phyloP scores from a whole-genome alignment of 768 basidiomycete species.

The Mycena venus region DNA sequence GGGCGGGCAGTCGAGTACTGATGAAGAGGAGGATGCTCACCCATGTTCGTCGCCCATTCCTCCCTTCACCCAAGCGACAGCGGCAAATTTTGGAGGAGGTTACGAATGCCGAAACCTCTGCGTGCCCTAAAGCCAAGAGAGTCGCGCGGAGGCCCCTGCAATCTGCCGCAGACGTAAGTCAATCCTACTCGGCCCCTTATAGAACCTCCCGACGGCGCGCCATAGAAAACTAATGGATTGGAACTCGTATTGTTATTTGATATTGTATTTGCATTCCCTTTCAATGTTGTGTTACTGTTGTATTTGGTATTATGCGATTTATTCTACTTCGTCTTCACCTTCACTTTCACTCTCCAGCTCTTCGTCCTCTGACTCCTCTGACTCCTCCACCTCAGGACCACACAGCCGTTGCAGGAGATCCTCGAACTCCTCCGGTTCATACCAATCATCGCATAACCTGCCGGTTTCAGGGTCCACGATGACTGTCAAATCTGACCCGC shows the following conservation, averaged over 20 bases:
- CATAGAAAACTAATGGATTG: background rate
- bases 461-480: too few species aligned
- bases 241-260: background rate
- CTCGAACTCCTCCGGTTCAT: too few species aligned
- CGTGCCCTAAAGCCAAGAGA: background rate
- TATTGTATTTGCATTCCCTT: background rate
- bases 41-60: constrained; percentile 2
- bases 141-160: background rate
- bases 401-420: too few species aligned
- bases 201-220: background rate
- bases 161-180: background rate
- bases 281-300: background rate
- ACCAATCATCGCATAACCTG: too few species aligned
- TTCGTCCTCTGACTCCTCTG: background rate
- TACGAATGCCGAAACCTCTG: background rate
- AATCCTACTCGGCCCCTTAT: constrained; percentile 2
- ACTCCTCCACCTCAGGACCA: background rate
- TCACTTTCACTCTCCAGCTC: background rate
- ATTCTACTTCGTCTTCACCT: too few species aligned
- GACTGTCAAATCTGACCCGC: too few species aligned
- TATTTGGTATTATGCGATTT: too few species aligned
- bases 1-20: background rate
- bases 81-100: background rate
- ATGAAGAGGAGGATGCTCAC: background rate
- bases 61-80: background rate